Percentiles rank a stretch among this genome's conserved stretches.
Evolutionary conservation across 768 basidiomycete genomes (phyloP).

Genomic region (Leccinum broughii): DNA sequence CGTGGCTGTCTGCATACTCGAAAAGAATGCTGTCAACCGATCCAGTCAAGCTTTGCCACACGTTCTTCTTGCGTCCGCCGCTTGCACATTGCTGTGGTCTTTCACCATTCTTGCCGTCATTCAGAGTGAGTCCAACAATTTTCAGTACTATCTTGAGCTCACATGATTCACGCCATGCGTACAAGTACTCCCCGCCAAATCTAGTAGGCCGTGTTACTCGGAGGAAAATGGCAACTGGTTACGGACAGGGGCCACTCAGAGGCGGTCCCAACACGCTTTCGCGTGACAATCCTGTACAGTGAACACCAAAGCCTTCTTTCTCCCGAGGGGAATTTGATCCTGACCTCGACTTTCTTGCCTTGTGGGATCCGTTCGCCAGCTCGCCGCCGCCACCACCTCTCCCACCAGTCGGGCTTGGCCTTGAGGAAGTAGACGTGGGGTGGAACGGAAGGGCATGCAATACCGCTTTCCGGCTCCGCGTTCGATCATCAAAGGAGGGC

Average conservation of each 20-base stretch:
- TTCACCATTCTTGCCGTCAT: slow-evolving; percentile 17
- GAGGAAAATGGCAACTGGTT: slow-evolving; percentile 7
- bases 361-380: slow-evolving; percentile 36
- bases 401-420: slow-evolving; percentile 28
- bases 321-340: slow-evolving; percentile 28
- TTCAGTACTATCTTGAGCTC: slow-evolving; percentile 1
- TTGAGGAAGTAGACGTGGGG: slow-evolving; percentile 30
- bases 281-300: slow-evolving; percentile 1
- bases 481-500: slow-evolving; percentile 28
- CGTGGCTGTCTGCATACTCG: slow-evolving; percentile 16
- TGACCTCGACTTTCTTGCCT: slow-evolving; percentile 33
- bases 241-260: slow-evolving; percentile 1
- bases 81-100: slow-evolving; percentile 29
- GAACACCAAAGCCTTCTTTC: slow-evolving; percentile 21
- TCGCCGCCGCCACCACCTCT: slow-evolving; percentile 35
- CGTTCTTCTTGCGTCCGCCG: slow-evolving; percentile 21
- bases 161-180: background rate
- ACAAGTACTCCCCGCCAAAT: slow-evolving; percentile 25
- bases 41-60: background rate
- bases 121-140: slow-evolving; percentile 22
- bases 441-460: slow-evolving; percentile 26
- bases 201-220: slow-evolving; percentile 3
- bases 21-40: background rate
- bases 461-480: slow-evolving; percentile 36
- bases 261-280: background rate